phyloP scores from a whole-genome alignment of 2,329 filamentous ascomycete genomes.

The Samsoniella hepiali region DNA sequence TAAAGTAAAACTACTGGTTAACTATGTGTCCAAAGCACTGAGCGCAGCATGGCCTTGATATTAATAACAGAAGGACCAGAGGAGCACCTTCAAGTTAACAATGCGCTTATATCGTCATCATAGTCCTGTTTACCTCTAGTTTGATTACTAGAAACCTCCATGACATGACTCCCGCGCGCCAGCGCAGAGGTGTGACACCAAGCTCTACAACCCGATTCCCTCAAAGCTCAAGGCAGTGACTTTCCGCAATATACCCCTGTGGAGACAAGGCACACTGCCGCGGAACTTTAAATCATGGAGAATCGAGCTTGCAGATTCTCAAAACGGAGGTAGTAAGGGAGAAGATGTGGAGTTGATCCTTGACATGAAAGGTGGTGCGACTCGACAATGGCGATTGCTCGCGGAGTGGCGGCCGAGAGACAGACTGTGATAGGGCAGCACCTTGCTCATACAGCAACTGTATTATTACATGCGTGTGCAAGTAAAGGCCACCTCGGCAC shows the following conservation, averaged over 20 bases:
- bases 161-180: neutral
- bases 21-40: neutral
- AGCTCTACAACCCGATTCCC: neutral
- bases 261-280: neutral
- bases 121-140: neutral
- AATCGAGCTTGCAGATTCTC: neutral
- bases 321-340: neutral
- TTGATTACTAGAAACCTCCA: neutral
- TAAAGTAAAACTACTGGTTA: neutral
- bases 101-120: neutral
- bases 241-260: neutral
- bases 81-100: neutral
- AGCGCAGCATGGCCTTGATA: neutral
- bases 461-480: conserved; percentile 6
- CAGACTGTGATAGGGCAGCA: neutral
- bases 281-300: conserved; percentile 1
- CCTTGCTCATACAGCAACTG: neutral
- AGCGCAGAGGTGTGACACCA: neutral
- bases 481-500: neutral
- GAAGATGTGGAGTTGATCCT: neutral
- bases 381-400: neutral
- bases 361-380: neutral
- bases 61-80: neutral
- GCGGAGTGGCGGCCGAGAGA: neutral
- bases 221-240: neutral